Conservation (phyloP, 345 rosid species). For the Syzygium aromaticum region DNA sequence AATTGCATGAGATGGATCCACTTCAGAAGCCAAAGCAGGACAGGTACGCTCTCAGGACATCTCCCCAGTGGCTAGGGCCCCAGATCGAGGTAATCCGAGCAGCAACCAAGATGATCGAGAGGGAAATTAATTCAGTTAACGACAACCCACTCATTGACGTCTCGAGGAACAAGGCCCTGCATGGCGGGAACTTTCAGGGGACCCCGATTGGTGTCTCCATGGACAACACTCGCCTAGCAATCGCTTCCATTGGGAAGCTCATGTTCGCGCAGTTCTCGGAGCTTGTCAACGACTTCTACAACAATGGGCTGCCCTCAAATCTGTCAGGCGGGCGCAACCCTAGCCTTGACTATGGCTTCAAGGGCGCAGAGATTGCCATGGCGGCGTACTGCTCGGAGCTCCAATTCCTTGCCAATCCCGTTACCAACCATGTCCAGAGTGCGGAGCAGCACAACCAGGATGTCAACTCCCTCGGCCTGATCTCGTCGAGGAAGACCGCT, state of each 20-base stretch:
- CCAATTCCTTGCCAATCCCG: constrained; percentile 23
- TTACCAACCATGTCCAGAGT: constrained; percentile 24
- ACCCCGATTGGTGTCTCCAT: constrained; percentile 26
- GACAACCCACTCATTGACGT: constrained; percentile 16
- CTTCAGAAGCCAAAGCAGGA: constrained; percentile 23
- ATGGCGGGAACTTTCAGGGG: constrained; percentile 30
- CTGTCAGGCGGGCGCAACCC: constrained; percentile 20
- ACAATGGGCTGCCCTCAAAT: constrained; percentile 27
- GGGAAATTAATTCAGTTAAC: constrained; percentile 23
- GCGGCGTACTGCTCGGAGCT: constrained; percentile 27
- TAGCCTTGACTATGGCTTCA: constrained; percentile 26
- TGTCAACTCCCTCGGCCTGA: constrained; percentile 21
- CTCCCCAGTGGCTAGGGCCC: constrained; percentile 16
- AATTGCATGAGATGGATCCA: constrained; percentile 15
- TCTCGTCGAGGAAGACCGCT: constrained; percentile 17
- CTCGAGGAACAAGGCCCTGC: constrained; percentile 16
- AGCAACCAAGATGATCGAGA: constrained; percentile 17
- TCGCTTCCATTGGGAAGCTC: constrained; percentile 15
- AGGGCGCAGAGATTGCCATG: constrained; percentile 29
- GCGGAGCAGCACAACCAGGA: constrained; percentile 31
- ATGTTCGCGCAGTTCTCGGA: constrained; percentile 20
- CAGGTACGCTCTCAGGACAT: constrained; percentile 19
- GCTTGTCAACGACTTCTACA: constrained; percentile 26
- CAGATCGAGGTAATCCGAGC: constrained; percentile 16
- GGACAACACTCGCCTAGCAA: constrained; percentile 19